Evolutionary conservation across 169 alveolate genomes (phyloP).

Genomic region (Cytauxzoon felis): DNA sequence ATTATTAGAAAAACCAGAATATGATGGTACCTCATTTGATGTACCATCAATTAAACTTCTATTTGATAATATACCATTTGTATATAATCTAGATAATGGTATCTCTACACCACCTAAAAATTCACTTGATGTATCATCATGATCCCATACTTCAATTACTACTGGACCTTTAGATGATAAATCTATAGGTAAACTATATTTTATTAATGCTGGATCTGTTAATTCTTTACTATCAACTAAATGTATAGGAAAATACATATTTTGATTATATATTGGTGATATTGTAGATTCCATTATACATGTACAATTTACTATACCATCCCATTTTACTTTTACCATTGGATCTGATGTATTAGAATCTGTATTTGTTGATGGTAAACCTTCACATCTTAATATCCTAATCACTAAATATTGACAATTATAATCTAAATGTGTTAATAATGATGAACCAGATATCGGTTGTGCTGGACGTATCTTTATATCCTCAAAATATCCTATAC

Average conservation of each 20-base stretch:
- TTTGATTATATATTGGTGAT: conserved; percentile 79
- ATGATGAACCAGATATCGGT: conserved; percentile 47
- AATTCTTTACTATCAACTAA: conserved; percentile 76
- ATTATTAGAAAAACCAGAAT: conserved; percentile 57
- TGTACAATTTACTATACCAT: conserved; percentile 76
- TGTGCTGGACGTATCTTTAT: conserved; percentile 31
- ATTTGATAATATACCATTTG: conserved; percentile 62
- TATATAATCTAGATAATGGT: conserved; percentile 66
- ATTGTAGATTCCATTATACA: conserved; percentile 63
- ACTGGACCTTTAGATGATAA: conserved; percentile 80
- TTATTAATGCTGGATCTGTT: conserved; percentile 67
- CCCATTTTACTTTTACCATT: conserved; percentile 83
- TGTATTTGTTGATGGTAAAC: conserved; percentile 75
- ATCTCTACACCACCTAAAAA: conserved; percentile 78
- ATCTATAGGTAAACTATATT: conserved; percentile 78
- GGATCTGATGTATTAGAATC: conserved; percentile 79
- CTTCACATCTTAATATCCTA: conserved; percentile 76
- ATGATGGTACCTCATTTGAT: conserved; percentile 18
- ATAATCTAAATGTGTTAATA: conserved; percentile 30
- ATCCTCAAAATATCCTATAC: conserved; percentile 38
- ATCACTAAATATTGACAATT: conserved; percentile 31
- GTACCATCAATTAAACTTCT: conserved; percentile 70
- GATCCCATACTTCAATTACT: conserved; percentile 80
- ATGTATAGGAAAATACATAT: conserved; percentile 81
- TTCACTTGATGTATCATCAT: conserved; percentile 73